Base-by-base conservation (phyloP, 2,329 filamentous ascomycete species). In the Xylaria sp. region DNA sequence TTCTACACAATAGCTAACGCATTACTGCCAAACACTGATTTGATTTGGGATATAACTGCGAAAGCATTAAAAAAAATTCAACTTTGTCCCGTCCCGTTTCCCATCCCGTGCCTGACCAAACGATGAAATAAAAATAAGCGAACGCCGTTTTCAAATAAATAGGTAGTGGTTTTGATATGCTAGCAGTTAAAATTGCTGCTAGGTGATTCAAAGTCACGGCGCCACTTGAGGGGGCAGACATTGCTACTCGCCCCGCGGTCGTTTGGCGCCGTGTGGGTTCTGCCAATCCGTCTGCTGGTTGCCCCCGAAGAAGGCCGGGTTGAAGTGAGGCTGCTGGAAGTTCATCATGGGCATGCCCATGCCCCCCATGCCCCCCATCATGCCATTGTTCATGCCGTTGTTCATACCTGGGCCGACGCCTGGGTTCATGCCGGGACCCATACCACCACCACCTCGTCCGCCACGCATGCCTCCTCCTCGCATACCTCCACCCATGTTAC, bases 271-370 rank as follows among this genome's bases (percentile, higher is more conserved):
- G 50, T 76, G 74, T 3, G 74, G 74, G 46, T 76, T 76, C 64
- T 76, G 73, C 74, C 74, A 76, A 17, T 76, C 74, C 28, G 68
- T 71, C 64, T 70, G 72, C 62, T 75, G 73, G 62, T 72, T 72
- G 62, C 64, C 68, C 63, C 67, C 69, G 61, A 76, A 76, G 67
- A 75, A 75, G 28, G 68, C 69, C 9, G 72, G 72, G 66, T 75
- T 75, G 67, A 76, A 76, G 50, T 71, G 73, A 14, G 71, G 73
- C 60, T 71, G 70, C 52, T 73, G 73, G 60, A 74, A 75, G 52
- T 69, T 70, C 71, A 71, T 71, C 71, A 75, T 74, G 2, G 72
- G 72, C 71, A 74, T 73, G 19, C 68, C 69, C 70, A 73, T 73
- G n/a, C 60, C 68, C 1, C 68, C 67, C 67, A 72, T 72, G 11